A percentile compares a stretch with the other conserved stretches of the same genome.
Evolutionary conservation across 2,329 filamentous ascomycete species (phyloP).

Genomic region (Diplodia mutila): DNA sequence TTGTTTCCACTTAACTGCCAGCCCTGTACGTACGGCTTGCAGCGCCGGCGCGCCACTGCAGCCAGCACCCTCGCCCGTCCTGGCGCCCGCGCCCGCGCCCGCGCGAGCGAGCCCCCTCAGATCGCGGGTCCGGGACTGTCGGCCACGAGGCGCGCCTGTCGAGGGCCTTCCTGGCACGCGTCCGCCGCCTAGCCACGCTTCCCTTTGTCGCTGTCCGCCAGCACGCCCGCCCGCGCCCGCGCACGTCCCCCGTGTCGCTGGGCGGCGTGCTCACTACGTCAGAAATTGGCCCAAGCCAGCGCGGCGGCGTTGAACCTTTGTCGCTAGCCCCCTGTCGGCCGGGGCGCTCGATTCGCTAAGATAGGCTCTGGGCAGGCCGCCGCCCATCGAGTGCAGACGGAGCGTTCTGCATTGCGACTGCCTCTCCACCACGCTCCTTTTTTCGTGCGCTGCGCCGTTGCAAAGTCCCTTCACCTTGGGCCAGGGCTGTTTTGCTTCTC

Average conservation of each 20-base stretch:
- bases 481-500: constrained; percentile 19
- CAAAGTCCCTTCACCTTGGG: constrained; percentile 9
- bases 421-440: constrained; percentile 25
- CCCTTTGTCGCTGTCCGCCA: constrained; percentile 20
- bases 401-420: constrained; percentile 26
- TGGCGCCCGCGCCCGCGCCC: neutral
- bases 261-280: constrained; percentile 13
- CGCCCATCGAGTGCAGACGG: constrained; percentile 17
- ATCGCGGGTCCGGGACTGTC: constrained; percentile 1
- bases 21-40: constrained; percentile 11
- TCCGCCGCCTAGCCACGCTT: constrained; percentile 21
- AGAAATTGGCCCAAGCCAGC: constrained; percentile 24
- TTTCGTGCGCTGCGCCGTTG: constrained; percentile 23
- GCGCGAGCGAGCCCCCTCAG: neutral
- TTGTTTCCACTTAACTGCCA: constrained; percentile 1
- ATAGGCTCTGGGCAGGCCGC: constrained; percentile 1
- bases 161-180: constrained; percentile 10
- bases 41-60: constrained; percentile 9
- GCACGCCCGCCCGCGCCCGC: constrained; percentile 15
- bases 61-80: neutral
- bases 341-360: constrained; percentile 19
- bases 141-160: constrained; percentile 14
- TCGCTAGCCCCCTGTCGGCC: constrained; percentile 21
- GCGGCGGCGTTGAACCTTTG: constrained; percentile 22
- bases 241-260: constrained; percentile 1